Evolutionary conservation across 495 filamentous ascomycete species (phyloP).

Genomic region (Tuber brumale): DNA sequence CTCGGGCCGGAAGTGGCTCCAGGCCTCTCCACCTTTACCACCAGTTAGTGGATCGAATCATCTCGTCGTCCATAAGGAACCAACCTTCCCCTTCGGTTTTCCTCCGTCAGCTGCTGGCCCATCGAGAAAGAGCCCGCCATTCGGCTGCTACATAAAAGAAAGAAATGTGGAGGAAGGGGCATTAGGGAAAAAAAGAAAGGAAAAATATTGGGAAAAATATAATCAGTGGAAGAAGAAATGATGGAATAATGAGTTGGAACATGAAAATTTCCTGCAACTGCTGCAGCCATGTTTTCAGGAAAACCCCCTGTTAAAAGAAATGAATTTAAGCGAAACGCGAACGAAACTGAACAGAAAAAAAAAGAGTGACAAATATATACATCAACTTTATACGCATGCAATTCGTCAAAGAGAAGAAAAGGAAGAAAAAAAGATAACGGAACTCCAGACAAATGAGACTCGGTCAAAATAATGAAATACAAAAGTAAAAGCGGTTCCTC

Average conservation of each 20-base stretch:
- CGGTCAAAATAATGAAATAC: constrained; percentile 1
- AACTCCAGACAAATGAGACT: constrained; percentile 11
- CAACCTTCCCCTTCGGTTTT: constrained; percentile 29
- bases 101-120: constrained; percentile 1
- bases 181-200: constrained; percentile 1
- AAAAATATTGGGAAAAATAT: constrained; percentile 13
- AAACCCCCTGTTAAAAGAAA: constrained; percentile 5
- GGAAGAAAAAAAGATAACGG: constrained; percentile 4
- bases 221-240: constrained; percentile 10
- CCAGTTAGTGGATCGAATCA: constrained; percentile 21
- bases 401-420: not conserved
- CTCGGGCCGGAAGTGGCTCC: constrained; percentile 15
- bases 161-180: constrained; percentile 3
- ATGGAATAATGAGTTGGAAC: constrained; percentile 15
- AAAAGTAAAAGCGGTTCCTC: constrained; percentile 18
- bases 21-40: constrained; percentile 33
- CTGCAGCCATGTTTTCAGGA: constrained; percentile 9
- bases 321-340: constrained; percentile 18
- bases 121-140: not conserved
- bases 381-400: not conserved
- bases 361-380: not conserved
- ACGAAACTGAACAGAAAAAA: constrained; percentile 17
- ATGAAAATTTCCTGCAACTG: constrained; percentile 12
- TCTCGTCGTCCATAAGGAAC: constrained; percentile 38
- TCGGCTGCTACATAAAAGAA: not conserved